Evolutionary conservation across 2,329 filamentous ascomycete genomes (phyloP), one percentile per base, ranked within the genome.

Genomic region (Mariannaea sp.): DNA sequence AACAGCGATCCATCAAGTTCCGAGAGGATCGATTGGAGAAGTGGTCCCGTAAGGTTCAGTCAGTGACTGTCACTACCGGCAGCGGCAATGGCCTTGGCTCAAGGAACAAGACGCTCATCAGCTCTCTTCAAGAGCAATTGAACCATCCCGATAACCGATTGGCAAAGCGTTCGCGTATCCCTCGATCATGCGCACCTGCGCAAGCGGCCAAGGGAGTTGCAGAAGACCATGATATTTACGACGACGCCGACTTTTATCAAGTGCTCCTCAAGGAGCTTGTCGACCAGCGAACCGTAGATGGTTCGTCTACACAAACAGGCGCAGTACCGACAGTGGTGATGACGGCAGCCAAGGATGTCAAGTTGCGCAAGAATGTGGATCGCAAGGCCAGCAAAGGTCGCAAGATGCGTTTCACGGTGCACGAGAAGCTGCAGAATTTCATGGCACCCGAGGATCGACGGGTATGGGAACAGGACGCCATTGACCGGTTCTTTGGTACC

Each of bases 371-470:
- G 68, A 83, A 87, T 24, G 89, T 97, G 4, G 94, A 99, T 71
- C 92, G 92, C 16, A 94, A 92, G 70, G 94, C 94, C 1, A 96
- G 90, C 70, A 97, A 97, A 74, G 94, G 94, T 5, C 80, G 94
- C 43, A 97, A 97, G 77, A 83, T 99, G 81, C 82, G 91, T 32
- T 99, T 93, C 73, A 94, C 90, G 13, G 91, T 97, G 39, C 92
- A 97, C 69, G 93, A 97, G 77, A 97, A 97, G 77, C 73, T 99
- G 67, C 90, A 96, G 75, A 97, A 97, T 72, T 97, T 97, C 69
- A 97, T 97, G 92, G 92, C 92, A 9, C 87, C 92, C 0, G 91
- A 97, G 70, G 89, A 96, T 69, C 80, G 90, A 47, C 81, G 88
- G 3, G 74, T 72, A 13, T 99, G 94, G 94, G 89, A 90, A 57